phyloP scores from a whole-genome alignment of 2,329 filamentous ascomycete species.

The Simplicillium sp. region DNA sequence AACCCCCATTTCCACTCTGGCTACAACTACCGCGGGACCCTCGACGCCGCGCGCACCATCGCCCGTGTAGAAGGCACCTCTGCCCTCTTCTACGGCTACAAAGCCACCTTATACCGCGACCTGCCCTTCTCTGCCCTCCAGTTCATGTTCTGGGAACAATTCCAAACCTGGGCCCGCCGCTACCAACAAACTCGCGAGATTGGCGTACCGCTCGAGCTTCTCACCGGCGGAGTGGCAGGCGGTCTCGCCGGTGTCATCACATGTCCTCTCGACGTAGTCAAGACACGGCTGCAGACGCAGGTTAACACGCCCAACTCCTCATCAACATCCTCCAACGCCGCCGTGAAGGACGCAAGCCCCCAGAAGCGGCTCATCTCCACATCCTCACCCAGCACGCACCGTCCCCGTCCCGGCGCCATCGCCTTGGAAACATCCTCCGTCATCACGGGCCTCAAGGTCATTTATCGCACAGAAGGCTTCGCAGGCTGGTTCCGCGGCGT shows the following conservation, averaged over 20 bases:
- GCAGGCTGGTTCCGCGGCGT: slow-evolving; percentile 91
- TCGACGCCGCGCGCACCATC: slow-evolving; percentile 80
- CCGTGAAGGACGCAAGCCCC: slow-evolving; percentile 24
- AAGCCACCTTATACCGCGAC: slow-evolving; percentile 88
- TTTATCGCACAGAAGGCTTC: slow-evolving; percentile 84
- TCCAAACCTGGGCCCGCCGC: slow-evolving; percentile 68
- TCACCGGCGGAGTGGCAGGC: slow-evolving; percentile 83
- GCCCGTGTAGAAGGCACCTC: slow-evolving; percentile 69
- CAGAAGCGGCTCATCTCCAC: slow-evolving; percentile 76
- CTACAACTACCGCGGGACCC: slow-evolving; percentile 86
- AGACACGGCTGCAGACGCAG: slow-evolving; percentile 93
- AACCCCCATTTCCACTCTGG: slow-evolving; percentile 90
- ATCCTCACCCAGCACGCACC: slow-evolving; percentile 76
- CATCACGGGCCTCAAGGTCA: slow-evolving; percentile 70
- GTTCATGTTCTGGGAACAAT: slow-evolving; percentile 97
- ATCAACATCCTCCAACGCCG: slow-evolving; percentile 12
- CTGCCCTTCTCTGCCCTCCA: slow-evolving; percentile 93
- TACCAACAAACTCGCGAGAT: slow-evolving; percentile 78
- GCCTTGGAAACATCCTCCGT: slow-evolving; percentile 86
- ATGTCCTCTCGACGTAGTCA: slow-evolving; percentile 93
- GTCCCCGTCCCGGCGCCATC: slow-evolving; percentile 67
- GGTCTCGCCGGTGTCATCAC: slow-evolving; percentile 91
- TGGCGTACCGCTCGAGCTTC: slow-evolving; percentile 72
- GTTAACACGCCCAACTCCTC: slow-evolving; percentile 29
- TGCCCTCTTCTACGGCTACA: slow-evolving; percentile 94